Conservation (phyloP, 768 basidiomycete species). For the Russula sp. region DNA sequence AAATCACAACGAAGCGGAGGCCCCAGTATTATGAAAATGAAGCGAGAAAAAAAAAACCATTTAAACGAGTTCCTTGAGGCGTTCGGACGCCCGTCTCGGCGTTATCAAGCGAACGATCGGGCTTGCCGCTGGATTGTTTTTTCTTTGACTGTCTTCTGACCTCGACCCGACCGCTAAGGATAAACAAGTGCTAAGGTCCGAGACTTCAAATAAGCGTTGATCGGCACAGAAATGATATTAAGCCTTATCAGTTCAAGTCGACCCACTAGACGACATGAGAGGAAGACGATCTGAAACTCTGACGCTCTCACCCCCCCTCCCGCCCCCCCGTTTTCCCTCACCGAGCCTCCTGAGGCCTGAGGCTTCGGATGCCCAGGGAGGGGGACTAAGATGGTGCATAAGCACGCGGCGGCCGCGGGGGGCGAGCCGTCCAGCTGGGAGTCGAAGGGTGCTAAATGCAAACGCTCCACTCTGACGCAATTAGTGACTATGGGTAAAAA, state of each 20-base stretch:
- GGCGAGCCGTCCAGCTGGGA: not conserved
- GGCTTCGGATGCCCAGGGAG: not conserved
- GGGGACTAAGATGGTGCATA: not conserved
- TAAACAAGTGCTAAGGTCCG: constrained; percentile 3
- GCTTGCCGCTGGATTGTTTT: constrained; percentile 3
- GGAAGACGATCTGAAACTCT: not conserved
- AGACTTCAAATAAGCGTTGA: constrained; percentile 16
- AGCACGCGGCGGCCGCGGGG: not conserved
- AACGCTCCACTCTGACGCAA: not conserved
- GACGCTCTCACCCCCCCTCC: not conserved
- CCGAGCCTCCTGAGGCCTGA: not conserved
- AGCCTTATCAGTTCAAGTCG: constrained; percentile 14
- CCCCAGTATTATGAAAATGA: not conserved
- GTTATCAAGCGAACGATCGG: not conserved
- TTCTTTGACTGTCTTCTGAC: constrained; percentile 3
- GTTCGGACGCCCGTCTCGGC: too few species aligned
- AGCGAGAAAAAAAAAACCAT: not conserved
- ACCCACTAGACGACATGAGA: not conserved
- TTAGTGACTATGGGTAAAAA: not conserved
- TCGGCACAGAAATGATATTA: constrained; percentile 2
- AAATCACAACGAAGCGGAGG: too few species aligned
- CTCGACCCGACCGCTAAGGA: not conserved
- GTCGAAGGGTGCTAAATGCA: not conserved
- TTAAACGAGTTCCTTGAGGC: not conserved
- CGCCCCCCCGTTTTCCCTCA: not conserved